Evolutionary conservation across 1,139 yeast species (phyloP).

Genomic region (Schwanniomyces etchellsii): DNA sequence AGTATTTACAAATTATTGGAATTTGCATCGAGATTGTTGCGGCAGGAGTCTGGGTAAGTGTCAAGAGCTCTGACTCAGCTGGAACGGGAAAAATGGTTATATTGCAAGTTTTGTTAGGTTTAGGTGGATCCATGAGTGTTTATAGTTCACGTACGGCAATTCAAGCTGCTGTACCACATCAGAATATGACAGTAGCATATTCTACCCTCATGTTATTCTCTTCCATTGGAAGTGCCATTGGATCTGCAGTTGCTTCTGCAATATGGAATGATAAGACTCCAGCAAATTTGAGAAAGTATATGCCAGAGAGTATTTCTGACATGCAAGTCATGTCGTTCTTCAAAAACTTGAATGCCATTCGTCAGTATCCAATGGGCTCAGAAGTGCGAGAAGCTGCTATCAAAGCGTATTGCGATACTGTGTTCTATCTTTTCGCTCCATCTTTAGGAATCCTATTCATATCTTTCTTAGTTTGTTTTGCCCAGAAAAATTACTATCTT

Average conservation of each 20-base stretch:
- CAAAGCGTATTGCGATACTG: constrained; percentile 9
- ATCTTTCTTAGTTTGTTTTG: constrained; percentile 17
- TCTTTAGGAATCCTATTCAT: constrained; percentile 19
- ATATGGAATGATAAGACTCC: constrained; percentile 40
- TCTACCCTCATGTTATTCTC: constrained; percentile 34
- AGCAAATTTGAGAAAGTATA: constrained; percentile 12
- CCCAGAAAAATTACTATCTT: constrained; percentile 23
- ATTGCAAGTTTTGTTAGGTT: constrained; percentile 19
- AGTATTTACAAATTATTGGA: constrained; percentile 21
- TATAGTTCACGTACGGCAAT: constrained; percentile 23
- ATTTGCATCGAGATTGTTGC: constrained; percentile 22
- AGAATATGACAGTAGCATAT: constrained; percentile 38
- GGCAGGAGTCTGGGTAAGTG: constrained; percentile 28
- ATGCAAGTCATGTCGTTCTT: constrained; percentile 11
- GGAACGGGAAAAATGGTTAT: constrained; percentile 13
- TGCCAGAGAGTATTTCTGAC: constrained; percentile 13
- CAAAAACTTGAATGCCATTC: constrained; percentile 4
- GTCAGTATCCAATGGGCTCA: constrained; percentile 4
- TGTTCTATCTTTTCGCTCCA: constrained; percentile 14
- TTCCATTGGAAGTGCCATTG: constrained; percentile 38
- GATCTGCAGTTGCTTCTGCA: constrained; percentile 41
- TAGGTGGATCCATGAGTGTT: constrained; percentile 27
- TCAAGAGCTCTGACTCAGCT: constrained; percentile 13
- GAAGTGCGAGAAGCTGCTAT: constrained; percentile 6
- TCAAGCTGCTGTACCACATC: constrained; percentile 35